phyloP scores from a whole-genome alignment of 2,329 filamentous ascomycete species.

The Cercospora canescens region DNA sequence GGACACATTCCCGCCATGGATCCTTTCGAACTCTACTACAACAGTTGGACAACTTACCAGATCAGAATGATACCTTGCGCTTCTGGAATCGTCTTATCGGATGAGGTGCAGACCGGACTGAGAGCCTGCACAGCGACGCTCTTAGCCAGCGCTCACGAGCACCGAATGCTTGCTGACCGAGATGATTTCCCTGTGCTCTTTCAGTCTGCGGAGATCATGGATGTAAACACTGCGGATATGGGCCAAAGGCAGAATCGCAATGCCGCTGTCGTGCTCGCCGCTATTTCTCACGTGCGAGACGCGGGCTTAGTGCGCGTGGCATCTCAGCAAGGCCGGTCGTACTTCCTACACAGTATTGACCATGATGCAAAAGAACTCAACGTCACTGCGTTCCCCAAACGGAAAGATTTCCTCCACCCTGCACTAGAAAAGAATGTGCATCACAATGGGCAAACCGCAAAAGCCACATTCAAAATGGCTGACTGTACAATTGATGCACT shows the following conservation, averaged over 20 bases:
- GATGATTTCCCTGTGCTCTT: conserved; percentile 23
- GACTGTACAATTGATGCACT: conserved; percentile 52
- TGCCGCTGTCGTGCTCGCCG: neutral
- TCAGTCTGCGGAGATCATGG: neutral
- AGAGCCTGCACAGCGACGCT: neutral
- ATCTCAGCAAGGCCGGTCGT: conserved; percentile 18
- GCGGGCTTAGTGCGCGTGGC: conserved; percentile 23
- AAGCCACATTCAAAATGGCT: conserved; percentile 50
- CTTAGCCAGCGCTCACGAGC: conserved; percentile 8
- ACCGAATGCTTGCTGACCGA: conserved; percentile 6
- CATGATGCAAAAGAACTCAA: conserved; percentile 6
- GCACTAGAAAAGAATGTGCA: conserved; percentile 10
- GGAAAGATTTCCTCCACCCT: conserved; percentile 61
- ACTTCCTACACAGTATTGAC: conserved; percentile 17
- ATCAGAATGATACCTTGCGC: conserved; percentile 4
- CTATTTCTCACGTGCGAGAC: neutral
- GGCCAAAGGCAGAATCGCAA: neutral
- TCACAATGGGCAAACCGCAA: conserved; percentile 40
- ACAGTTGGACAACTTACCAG: conserved; percentile 20
- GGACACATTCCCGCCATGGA: neutral
- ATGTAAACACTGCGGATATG: neutral
- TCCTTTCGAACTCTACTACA: conserved; percentile 30
- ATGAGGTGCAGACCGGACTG: neutral
- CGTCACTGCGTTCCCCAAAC: conserved; percentile 48
- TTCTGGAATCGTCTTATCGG: neutral